Conservation (phyloP, 495 filamentous ascomycete species). For the Talaromyces stipitatus region DNA sequence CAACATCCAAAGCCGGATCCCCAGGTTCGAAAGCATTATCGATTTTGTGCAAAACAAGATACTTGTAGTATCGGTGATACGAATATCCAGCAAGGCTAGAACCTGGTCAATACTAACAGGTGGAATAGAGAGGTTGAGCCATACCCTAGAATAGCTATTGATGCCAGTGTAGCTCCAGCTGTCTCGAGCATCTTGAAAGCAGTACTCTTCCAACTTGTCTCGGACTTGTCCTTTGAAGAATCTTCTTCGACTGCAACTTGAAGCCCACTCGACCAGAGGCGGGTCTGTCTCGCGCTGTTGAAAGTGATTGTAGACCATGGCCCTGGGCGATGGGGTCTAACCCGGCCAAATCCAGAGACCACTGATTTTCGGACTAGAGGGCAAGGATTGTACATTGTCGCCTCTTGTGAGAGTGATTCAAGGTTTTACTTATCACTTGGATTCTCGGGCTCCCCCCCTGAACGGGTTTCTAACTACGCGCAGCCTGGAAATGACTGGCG, state of each 20-base stretch:
- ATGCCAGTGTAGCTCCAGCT: slow-evolving; percentile 80
- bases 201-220: slow-evolving; percentile 37
- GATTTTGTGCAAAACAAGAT: slow-evolving; percentile 80
- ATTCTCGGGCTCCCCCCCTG: neutral
- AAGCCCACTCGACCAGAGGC: neutral
- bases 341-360: neutral
- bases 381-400: neutral
- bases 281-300: neutral
- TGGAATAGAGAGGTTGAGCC: slow-evolving; percentile 21
- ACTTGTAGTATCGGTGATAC: slow-evolving; percentile 86
- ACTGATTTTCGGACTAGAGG: neutral
- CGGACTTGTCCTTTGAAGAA: slow-evolving; percentile 17
- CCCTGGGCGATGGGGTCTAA: neutral
- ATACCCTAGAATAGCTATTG: slow-evolving; percentile 69
- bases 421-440: neutral
- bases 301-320: neutral
- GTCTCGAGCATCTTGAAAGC: slow-evolving; percentile 77
- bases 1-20: slow-evolving; percentile 84
- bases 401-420: neutral
- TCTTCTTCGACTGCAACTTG: slow-evolving; percentile 26
- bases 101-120: slow-evolving; percentile 10
- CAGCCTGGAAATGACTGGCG: neutral
- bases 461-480: neutral
- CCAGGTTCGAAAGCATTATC: slow-evolving; percentile 87
- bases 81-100: slow-evolving; percentile 66